These are phyloP conservation scores for Arctium lappa DNA, from an alignment of 129 eudicot genomes.

Conservation along the genomic window DNA sequence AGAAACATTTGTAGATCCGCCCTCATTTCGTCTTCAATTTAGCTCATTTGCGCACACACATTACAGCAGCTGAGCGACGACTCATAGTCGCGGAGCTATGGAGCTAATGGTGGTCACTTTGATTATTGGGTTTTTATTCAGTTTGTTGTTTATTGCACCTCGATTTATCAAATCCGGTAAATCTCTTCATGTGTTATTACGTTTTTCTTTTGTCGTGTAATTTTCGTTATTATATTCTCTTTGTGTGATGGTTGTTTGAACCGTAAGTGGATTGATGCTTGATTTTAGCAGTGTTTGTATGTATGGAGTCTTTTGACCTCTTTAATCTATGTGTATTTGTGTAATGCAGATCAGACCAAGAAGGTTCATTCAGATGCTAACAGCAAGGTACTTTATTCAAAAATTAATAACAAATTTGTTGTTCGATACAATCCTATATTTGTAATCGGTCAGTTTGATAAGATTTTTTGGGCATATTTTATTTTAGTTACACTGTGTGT, in stretches of 20 bases:
- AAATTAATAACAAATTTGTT: neutral
- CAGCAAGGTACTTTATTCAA: conserved; percentile 38
- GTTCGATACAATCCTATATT: neutral
- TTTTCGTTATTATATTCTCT: neutral
- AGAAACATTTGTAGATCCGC: neutral
- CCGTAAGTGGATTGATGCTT: neutral
- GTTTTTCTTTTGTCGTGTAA: neutral
- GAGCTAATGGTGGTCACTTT: conserved; percentile 45
- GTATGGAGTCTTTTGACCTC: neutral
- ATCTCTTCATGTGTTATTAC: neutral
- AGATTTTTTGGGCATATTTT: neutral
- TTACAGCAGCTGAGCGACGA: conserved; percentile 27
- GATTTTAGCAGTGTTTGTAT: neutral
- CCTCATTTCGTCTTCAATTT: neutral
- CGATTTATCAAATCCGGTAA: conserved; percentile 56
- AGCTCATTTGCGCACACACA: neutral
- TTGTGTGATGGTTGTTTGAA: neutral
- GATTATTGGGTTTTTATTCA: conserved; percentile 51
- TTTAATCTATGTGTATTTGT: conserved; percentile 19
- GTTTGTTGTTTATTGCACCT: conserved; percentile 45
- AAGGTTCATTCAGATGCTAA: conserved; percentile 30
- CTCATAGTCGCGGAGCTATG: conserved; percentile 36
- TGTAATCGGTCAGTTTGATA: neutral
- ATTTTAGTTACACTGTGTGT: neutral
- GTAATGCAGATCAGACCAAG: conserved; percentile 48